Base-by-base conservation (phyloP, 2,329 filamentous ascomycete species). In the Trichoderma simmonsii region DNA sequence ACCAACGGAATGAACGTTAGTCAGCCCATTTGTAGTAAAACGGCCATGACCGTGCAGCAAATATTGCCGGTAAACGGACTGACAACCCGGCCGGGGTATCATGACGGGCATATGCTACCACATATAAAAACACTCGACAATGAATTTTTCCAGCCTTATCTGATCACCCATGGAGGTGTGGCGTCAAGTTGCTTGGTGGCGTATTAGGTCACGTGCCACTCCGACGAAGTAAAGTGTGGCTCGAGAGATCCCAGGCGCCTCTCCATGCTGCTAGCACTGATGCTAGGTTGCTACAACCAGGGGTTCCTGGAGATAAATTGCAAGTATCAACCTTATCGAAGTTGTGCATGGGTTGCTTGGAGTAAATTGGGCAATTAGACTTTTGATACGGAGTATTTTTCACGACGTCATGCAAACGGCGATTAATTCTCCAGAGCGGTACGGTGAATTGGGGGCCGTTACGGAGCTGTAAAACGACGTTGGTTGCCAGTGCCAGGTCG, bases 41-140 rank as follows among this genome's bases (percentile, higher is more conserved):
- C 18, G 14, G 21, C 54, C 21, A 14, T 48, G 51, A 18, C 36
- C 30, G 32, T 61, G 75, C 3, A 75, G 69, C 39, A 81, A 71
- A 69, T 80, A 83, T 71, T 75, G 77, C 77, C 79, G 77, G 71
- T 81, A 82, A 32, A 81, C 73, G 69, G 79, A 80, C n/a, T 77
- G 77, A 28, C 73, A 75, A 62, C 75, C 74, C 57, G 80, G 74
- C 30, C 73, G 75, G 66, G 76, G 77, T 68, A 83, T 73, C 78
- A 81, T 83, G 59, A 71, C 69, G 36, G 51, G 32, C 62, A 57
- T 70, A 67, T 48, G 32, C 32, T 51, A 51, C 48, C 57, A 32
- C 48, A 61, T 24, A 43, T 57, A 54, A 63, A 56, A n/a, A 75
- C 71, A 71, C 30, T 28, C 4, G 36, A 54, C 56, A 63, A 6